Percentiles rank a stretch among this genome's conserved stretches.
These are phyloP conservation scores for Salix udensis DNA, from an alignment of 345 rosid genomes.

Conservation along the genomic window DNA sequence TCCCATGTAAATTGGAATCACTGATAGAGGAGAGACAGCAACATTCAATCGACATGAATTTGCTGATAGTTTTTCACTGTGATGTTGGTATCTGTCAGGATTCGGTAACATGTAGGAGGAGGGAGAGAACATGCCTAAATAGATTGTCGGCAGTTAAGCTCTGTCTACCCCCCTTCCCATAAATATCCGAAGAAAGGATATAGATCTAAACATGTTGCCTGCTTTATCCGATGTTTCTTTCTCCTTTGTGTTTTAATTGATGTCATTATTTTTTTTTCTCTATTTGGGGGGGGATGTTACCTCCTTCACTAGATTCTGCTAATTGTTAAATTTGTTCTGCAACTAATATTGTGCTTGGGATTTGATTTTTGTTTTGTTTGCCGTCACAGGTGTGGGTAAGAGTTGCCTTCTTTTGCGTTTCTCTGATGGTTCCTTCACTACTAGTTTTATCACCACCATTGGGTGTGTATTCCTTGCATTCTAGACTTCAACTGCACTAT, in stretches of 20 bases:
- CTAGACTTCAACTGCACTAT: not conserved
- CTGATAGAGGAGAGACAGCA: not conserved
- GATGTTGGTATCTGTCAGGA: not conserved
- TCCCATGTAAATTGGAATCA: not conserved
- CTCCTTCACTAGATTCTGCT: not conserved
- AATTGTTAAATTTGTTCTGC: not conserved
- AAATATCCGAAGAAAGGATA: not conserved
- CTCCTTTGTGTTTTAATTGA: no score
- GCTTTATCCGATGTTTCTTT: not conserved
- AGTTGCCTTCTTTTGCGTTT: slow-evolving; percentile 92
- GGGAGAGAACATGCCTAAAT: not conserved
- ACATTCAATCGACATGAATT: not conserved
- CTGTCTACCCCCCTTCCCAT: not conserved
- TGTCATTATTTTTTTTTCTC: not conserved
- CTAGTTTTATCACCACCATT: slow-evolving; percentile 94
- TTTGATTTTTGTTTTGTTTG: not conserved
- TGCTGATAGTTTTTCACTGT: not conserved
- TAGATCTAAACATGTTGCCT: not conserved
- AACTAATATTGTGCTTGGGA: not conserved
- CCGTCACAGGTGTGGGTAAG: slow-evolving; percentile 40
- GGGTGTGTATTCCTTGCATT: slow-evolving; percentile 44
- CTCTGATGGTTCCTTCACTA: slow-evolving; percentile 94
- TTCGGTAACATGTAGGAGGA: not conserved
- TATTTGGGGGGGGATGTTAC: not conserved
- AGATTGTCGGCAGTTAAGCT: slow-evolving; percentile 1